phyloP scores from a whole-genome alignment of 352 stramenopile species.

The Pythium sp. region DNA sequence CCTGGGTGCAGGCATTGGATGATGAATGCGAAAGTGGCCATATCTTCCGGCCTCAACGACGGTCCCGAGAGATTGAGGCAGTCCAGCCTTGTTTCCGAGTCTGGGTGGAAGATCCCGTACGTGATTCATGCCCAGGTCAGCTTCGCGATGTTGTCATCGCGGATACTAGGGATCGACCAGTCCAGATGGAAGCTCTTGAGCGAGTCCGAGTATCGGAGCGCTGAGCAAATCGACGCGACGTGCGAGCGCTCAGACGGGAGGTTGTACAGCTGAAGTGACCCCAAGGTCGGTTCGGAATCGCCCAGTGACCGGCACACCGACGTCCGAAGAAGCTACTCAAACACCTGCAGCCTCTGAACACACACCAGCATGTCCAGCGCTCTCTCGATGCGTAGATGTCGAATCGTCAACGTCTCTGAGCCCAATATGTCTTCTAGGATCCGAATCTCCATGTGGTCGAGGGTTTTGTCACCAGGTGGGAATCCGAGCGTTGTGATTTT shows the following conservation, averaged over 20 bases:
- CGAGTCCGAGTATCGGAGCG: conserved; percentile 23
- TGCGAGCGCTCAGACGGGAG: conserved; percentile 15
- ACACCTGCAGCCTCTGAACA: background rate
- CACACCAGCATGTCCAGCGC: background rate
- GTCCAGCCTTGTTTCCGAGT: conserved; percentile 26
- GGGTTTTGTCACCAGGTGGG: background rate
- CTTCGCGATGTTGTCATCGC: background rate
- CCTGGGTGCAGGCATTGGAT: conserved; percentile 22
- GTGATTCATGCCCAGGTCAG: conserved; percentile 42
- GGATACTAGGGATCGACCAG: background rate
- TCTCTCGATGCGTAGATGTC: background rate
- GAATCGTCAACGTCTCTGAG: conserved; percentile 2
- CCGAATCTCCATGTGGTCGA: background rate
- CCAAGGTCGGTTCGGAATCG: conserved; percentile 14
- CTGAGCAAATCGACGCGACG: conserved; percentile 27
- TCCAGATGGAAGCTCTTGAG: conserved; percentile 24
- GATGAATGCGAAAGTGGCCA: conserved; percentile 15
- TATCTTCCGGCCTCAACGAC: conserved; percentile 13
- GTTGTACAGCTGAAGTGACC: conserved; percentile 24
- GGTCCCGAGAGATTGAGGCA: conserved; percentile 29
- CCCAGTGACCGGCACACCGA: background rate
- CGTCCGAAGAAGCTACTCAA: conserved; percentile 1
- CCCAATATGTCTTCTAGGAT: conserved; percentile 4
- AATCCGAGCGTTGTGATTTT: conserved; percentile 3
- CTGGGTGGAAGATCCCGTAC: conserved; percentile 36